Evolutionary conservation across 495 filamentous ascomycete genomes (phyloP).

Genomic region (Penicillium cataractarum): DNA sequence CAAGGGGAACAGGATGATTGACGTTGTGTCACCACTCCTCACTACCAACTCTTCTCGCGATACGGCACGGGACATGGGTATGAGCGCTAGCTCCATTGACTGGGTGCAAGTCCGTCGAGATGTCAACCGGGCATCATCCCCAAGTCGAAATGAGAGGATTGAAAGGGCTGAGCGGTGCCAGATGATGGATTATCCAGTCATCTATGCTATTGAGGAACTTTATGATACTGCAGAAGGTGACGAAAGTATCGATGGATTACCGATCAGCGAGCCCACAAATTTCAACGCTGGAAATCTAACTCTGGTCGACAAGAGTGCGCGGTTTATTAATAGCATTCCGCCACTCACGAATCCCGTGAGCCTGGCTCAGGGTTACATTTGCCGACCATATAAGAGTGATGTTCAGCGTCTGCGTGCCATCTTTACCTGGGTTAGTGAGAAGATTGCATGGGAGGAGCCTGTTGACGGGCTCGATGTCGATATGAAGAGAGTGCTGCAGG

Average conservation of each 20-base stretch:
- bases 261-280: constrained; percentile 81
- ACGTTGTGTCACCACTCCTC: constrained; percentile 39
- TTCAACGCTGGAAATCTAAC: constrained; percentile 77
- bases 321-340: constrained; percentile 90
- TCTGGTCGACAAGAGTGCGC: constrained; percentile 92
- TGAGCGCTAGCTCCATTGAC: constrained; percentile 64
- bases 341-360: constrained; percentile 81
- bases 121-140: constrained; percentile 90
- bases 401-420: constrained; percentile 91
- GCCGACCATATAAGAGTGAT: constrained; percentile 92
- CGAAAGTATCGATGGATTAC: constrained; percentile 81
- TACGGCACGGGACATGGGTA: constrained; percentile 68
- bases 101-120: constrained; percentile 97
- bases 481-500: constrained; percentile 78
- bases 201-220: constrained; percentile 86
- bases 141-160: constrained; percentile 82
- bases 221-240: constrained; percentile 87
- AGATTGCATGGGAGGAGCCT: constrained; percentile 95
- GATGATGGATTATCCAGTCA: constrained; percentile 88
- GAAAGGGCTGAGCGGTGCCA: constrained; percentile 91
- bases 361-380: constrained; percentile 89
- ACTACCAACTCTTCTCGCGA: constrained; percentile 43
- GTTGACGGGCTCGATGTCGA: constrained; percentile 78
- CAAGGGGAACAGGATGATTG: constrained; percentile 46
- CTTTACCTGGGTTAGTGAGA: constrained; percentile 95